Base-by-base conservation (phyloP, 208 protist species). In the Naegleria fowleri region DNA sequence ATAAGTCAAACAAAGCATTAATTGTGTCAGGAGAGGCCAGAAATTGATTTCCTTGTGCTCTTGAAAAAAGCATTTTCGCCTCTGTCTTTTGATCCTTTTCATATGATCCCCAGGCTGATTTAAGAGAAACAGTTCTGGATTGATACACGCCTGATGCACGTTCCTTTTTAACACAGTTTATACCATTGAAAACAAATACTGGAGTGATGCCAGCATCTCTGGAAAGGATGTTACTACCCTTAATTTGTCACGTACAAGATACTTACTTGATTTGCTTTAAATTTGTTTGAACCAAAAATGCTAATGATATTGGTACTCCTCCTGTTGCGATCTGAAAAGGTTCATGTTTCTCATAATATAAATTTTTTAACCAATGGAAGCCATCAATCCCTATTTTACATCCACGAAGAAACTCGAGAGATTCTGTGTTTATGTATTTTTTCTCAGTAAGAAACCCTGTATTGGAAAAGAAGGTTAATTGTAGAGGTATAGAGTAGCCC, bases 111-210 rank as follows among this genome's bases (percentile, higher is more conserved):
- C 33, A 87, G 5, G 83, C 83, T 25, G 36, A 51, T 87, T 87
- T 41, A 15, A 51, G 11, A 33, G 16, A 22, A 87, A 41, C 36
- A 51, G 39, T 87, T 87, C 83, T 67, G 1, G 55, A 15, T 67
- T 67, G 55, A 67, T 67, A 67, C 19, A 67, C 22, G 1, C 55
- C 22, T 67, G 55, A 22, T 67, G 55, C 4, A 29, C 55, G 16
- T n/a, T 87, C 41, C 15, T 29, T 25, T 39, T 87, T 87, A 29
- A 40, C 33, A n/a, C 19, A 25, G 43, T 22, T 40, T 9, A 87
- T 87, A 52, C 83, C 83, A 87, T 87, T 87, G 29, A 87, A 87
- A 25, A 87, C 83, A 87, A 87, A 87, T 2, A 87, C 83, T 87
- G 83, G 83, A 51, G 83, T 87, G 29, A 87, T 87, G 15, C 41